These are phyloP conservation scores for Saturnispora dispora DNA, from an alignment of 805 yeast genomes.

Conservation along the genomic window DNA sequence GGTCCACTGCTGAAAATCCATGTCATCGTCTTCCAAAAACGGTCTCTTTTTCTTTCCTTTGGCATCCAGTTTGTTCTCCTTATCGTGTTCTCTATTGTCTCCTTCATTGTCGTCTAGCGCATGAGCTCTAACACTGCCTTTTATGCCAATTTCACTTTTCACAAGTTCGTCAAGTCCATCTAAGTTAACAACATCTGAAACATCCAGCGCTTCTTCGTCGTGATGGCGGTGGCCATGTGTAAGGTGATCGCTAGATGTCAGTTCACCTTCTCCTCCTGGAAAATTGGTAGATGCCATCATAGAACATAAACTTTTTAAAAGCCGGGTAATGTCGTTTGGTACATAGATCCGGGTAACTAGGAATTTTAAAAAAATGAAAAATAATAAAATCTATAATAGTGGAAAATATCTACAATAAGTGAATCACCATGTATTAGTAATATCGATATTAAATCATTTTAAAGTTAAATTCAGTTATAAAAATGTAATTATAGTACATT, in stretches of 20 bases:
- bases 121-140: not conserved
- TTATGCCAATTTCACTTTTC: not conserved
- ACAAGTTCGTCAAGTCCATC: slow-evolving; percentile 5
- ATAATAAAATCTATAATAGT: not conserved
- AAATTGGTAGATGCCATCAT: not conserved
- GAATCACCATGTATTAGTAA: not conserved
- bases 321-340: slow-evolving; percentile 1
- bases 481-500: not conserved
- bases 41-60: slow-evolving; percentile 20
- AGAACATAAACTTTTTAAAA: not conserved
- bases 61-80: not conserved
- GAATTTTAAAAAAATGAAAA: not conserved
- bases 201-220: slow-evolving; percentile 1
- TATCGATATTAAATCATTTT: slow-evolving; percentile 3
- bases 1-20: slow-evolving; percentile 48
- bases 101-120: not conserved
- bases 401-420: not conserved
- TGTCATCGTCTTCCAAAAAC: slow-evolving; percentile 31
- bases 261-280: not conserved
- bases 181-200: slow-evolving; percentile 6
- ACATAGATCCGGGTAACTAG: not conserved
- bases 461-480: slow-evolving; percentile 7
- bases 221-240: too few relatives aligned
- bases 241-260: not conserved
- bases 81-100: not conserved